These are phyloP conservation scores for Hibiscus syriacus DNA, from an alignment of 345 rosid genomes.

Conservation along the genomic window DNA sequence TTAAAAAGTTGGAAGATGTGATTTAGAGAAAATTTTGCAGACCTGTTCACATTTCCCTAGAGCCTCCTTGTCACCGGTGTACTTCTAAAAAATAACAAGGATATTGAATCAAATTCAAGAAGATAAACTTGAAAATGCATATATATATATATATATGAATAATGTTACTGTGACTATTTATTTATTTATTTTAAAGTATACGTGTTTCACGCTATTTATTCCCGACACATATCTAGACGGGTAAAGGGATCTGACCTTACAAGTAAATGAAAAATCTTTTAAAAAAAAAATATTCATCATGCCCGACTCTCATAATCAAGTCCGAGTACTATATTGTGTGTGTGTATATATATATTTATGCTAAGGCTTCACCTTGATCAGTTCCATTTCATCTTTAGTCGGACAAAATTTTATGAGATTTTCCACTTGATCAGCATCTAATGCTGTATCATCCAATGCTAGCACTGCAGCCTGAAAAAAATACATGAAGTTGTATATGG, in stretches of 20 bases:
- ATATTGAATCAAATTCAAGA: constrained; percentile 7
- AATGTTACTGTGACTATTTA: not conserved
- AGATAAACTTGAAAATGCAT: not conserved
- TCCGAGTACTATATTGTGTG: not conserved
- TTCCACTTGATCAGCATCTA: constrained; percentile 97
- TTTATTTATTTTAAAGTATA: not conserved
- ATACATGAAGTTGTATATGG: constrained; percentile 11
- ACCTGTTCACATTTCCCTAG: constrained; percentile 99
- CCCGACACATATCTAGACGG: not conserved
- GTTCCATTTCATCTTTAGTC: constrained; percentile 98
- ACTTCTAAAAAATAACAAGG: constrained; percentile 38
- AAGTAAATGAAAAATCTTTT: not conserved
- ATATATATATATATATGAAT: not conserved
- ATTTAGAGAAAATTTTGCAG: constrained; percentile 11
- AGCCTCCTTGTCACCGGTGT: constrained; percentile 67
- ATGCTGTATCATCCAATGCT: constrained; percentile 85
- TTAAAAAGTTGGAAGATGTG: constrained; percentile 7
- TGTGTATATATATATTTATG: constrained; percentile 1
- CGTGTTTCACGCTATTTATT: not conserved
- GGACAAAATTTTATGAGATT: constrained; percentile 97
- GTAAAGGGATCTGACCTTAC: not conserved
- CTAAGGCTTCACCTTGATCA: constrained; percentile 63
- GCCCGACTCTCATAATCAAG: not conserved
- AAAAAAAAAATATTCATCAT: not conserved
- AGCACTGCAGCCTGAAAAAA: constrained; percentile 81